These are phyloP conservation scores for Aspergillus egyptiacus DNA, from an alignment of 495 filamentous ascomycete species.

Conservation along the genomic window DNA sequence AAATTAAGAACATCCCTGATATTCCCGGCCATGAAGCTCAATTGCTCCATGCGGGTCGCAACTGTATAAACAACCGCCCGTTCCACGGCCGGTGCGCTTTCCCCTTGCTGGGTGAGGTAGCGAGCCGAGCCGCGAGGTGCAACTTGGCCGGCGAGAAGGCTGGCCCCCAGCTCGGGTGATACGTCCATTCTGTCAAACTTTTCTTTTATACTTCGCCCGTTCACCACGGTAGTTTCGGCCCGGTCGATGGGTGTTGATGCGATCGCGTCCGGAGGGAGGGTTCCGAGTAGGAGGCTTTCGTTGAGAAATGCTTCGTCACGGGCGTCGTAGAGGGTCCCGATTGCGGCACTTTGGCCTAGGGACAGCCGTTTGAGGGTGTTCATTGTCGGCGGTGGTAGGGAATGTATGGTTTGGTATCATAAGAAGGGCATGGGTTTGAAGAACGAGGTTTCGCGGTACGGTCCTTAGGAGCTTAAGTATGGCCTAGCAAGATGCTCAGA, in stretches of 20 bases:
- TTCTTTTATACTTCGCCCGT: neutral
- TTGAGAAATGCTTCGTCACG: slow-evolving; percentile 1
- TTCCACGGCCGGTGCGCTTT: neutral
- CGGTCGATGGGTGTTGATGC: neutral
- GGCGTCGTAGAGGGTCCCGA: slow-evolving; percentile 6
- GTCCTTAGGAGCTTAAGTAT: no score
- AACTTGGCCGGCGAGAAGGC: neutral
- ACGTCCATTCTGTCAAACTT: neutral
- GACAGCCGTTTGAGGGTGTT: slow-evolving; percentile 3
- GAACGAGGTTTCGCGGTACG: no score
- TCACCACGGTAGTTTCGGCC: neutral
- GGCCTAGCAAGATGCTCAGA: no score
- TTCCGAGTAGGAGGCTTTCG: neutral
- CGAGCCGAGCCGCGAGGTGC: neutral
- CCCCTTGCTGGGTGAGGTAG: slow-evolving; percentile 1
- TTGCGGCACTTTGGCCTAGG: neutral
- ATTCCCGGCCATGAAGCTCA: slow-evolving; percentile 2
- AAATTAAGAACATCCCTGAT: neutral
- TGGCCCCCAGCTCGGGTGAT: neutral
- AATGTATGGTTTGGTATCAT: no score
- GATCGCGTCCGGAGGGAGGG: neutral
- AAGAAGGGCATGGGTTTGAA: no score
- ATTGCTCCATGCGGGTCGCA: neutral
- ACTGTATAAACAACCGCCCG: neutral
- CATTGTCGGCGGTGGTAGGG: no score